Conservation (phyloP, 106 monocot species). For the Dendrobium catenatum region DNA sequence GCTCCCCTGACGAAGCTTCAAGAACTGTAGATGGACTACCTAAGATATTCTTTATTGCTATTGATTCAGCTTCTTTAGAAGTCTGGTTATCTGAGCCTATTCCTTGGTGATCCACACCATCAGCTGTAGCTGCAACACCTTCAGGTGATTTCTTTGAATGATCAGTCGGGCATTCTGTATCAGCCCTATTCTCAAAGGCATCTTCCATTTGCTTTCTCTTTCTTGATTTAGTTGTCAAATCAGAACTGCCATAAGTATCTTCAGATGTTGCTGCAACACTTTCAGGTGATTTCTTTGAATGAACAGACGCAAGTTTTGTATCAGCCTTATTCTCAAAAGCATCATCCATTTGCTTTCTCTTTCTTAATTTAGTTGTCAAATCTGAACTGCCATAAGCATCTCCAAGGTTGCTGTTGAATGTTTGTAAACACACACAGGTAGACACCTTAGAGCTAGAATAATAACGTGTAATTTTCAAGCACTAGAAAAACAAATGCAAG, state of each 20-base stretch:
- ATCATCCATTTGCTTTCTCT: conserved; percentile 32
- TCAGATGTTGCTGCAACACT: background rate
- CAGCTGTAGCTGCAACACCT: background rate
- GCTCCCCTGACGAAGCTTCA: conserved; percentile 15
- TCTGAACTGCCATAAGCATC: background rate
- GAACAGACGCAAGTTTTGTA: conserved; percentile 2
- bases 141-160: conserved; percentile 12
- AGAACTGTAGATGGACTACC: conserved; percentile 10
- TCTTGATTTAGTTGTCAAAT: conserved; percentile 19
- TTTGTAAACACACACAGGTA: background rate
- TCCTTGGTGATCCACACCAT: background rate
- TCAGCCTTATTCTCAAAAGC: conserved; percentile 9
- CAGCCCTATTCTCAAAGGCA: conserved; percentile 5
- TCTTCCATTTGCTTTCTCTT: conserved; percentile 35
- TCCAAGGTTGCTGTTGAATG: background rate
- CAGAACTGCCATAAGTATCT: background rate
- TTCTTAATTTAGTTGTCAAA: conserved; percentile 19
- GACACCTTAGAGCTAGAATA: conserved; percentile 1
- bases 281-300: conserved; percentile 12
- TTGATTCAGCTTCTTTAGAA: conserved; percentile 35
- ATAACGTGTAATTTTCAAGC: background rate
- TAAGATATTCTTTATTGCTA: conserved; percentile 45
- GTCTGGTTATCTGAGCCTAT: background rate
- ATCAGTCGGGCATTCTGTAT: conserved; percentile 5
- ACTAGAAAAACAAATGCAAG: conserved; percentile 1